Percentiles rank a stretch among this genome's conserved stretches.
These are phyloP conservation scores for Akanthomyces muscarius DNA, from an alignment of 2,329 filamentous ascomycete species.

Conservation along the genomic window DNA sequence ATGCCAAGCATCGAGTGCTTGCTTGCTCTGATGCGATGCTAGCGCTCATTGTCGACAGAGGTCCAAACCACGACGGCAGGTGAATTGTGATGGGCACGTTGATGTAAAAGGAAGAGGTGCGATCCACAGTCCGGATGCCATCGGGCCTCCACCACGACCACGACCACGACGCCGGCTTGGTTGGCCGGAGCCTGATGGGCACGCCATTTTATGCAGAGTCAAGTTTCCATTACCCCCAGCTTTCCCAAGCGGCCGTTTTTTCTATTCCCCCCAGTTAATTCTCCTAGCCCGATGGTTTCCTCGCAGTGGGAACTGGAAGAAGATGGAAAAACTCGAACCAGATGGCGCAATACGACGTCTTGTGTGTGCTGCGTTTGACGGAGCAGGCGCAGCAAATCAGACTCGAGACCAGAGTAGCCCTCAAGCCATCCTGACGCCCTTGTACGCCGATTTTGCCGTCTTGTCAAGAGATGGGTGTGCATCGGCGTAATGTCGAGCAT, in stretches of 20 bases:
- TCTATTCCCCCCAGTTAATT: not conserved
- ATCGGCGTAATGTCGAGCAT: not conserved
- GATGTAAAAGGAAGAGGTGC: not conserved
- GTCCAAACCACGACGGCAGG: too few species aligned
- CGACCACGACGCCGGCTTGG: not conserved
- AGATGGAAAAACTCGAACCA: too few species aligned
- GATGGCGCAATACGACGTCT: constrained; percentile 6
- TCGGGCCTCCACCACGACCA: constrained; percentile 8
- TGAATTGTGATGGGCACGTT: too few species aligned
- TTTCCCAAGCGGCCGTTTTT: not conserved
- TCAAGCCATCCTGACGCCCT: not conserved
- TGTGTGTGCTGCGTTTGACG: not conserved
- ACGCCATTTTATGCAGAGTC: constrained; percentile 7
- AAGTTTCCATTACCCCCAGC: constrained; percentile 13
- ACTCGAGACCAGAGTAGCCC: not conserved
- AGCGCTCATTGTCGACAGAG: not conserved
- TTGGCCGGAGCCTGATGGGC: constrained; percentile 2
- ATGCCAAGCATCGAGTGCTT: not conserved
- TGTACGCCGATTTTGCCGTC: not conserved
- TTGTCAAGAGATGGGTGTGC: not conserved
- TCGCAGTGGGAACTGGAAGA: not conserved
- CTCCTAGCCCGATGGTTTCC: not conserved
- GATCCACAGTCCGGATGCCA: constrained; percentile 7
- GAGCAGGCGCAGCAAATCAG: not conserved
- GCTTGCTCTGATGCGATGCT: not conserved